Conservation (phyloP, 371 early-diverging fungal genomes). For the Mucor circinelloides region DNA sequence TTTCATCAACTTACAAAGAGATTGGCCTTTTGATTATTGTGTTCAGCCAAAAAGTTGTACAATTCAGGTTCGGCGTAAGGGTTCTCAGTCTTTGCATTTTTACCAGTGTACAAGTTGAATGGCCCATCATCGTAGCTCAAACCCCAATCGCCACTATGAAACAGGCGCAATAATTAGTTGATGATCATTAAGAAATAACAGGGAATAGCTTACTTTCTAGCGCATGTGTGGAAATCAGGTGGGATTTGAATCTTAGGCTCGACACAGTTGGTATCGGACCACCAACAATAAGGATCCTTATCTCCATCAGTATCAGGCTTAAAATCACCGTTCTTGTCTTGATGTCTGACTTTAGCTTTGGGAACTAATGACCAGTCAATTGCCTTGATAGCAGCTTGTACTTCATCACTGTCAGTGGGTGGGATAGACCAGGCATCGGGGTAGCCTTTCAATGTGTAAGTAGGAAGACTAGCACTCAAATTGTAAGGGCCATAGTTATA, state of each 20-base stretch:
- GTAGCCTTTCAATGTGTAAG: constrained; percentile 8
- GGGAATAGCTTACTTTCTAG: neutral
- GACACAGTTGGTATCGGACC: constrained; percentile 43
- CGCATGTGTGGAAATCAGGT: constrained; percentile 39
- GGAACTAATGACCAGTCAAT: constrained; percentile 32
- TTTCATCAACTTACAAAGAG: constrained; percentile 24
- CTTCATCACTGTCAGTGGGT: constrained; percentile 17
- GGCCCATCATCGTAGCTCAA: constrained; percentile 49
- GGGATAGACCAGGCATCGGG: constrained; percentile 16
- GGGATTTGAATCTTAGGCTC: constrained; percentile 39
- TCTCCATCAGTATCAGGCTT: constrained; percentile 11
- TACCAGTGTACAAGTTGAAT: constrained; percentile 25
- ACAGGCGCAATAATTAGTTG: neutral
- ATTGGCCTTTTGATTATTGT: constrained; percentile 22
- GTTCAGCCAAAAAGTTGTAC: constrained; percentile 40
- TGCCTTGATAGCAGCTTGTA: constrained; percentile 15
- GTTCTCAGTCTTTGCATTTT: constrained; percentile 18
- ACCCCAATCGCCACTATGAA: constrained; percentile 43
- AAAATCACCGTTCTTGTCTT: constrained; percentile 12
- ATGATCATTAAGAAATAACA: too few relatives aligned
- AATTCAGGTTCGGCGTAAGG: constrained; percentile 43
- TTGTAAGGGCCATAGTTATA: constrained; percentile 18
- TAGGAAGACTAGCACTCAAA: constrained; percentile 5
- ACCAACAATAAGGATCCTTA: constrained; percentile 41
- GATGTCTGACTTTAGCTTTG: constrained; percentile 18